Conservation (phyloP, 768 basidiomycete species). For the Hydnum rufescens region DNA sequence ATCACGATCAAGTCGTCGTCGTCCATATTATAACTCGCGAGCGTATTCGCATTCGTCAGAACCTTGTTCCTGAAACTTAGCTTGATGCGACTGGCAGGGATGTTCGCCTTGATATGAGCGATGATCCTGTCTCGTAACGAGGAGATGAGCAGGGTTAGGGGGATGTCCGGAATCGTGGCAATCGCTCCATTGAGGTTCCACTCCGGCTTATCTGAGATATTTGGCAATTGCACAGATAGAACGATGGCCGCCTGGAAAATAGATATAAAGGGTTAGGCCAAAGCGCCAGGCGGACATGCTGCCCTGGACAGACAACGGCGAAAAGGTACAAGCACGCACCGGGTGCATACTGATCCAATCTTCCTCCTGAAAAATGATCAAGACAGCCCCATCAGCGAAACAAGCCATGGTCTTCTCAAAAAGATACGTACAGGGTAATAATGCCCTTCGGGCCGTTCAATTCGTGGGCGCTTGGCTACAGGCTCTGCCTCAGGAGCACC, state of each 20-base stretch:
- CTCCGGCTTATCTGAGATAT: conserved; percentile 65
- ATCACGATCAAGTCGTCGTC: conserved; percentile 73
- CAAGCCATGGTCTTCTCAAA: not conserved
- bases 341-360: conserved; percentile 89
- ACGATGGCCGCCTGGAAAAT: conserved; percentile 67
- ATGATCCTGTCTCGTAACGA: conserved; percentile 80
- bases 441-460: conserved; percentile 71
- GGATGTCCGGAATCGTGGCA: conserved; percentile 62
- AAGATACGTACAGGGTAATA: conserved; percentile 38
- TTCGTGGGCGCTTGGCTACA: conserved; percentile 71
- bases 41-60: conserved; percentile 67
- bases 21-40: conserved; percentile 77
- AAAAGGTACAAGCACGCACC: conserved; percentile 23
- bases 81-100: conserved; percentile 63
- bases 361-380: conserved; percentile 14
- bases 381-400: too few species aligned
- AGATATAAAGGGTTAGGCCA: conserved; percentile 5
- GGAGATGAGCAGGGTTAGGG: conserved; percentile 67
- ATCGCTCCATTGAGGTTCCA: conserved; percentile 78
- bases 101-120: conserved; percentile 52
- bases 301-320: not conserved
- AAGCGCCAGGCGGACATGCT: not conserved
- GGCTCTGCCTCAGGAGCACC: conserved; percentile 55
- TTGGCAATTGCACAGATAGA: conserved; percentile 66
- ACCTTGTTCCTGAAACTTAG: conserved; percentile 66